A percentile compares a stretch with the other conserved stretches of the same genome.
phyloP scores from a whole-genome alignment of 179 eudicot genomes.

The Vitellaria paradoxa region DNA sequence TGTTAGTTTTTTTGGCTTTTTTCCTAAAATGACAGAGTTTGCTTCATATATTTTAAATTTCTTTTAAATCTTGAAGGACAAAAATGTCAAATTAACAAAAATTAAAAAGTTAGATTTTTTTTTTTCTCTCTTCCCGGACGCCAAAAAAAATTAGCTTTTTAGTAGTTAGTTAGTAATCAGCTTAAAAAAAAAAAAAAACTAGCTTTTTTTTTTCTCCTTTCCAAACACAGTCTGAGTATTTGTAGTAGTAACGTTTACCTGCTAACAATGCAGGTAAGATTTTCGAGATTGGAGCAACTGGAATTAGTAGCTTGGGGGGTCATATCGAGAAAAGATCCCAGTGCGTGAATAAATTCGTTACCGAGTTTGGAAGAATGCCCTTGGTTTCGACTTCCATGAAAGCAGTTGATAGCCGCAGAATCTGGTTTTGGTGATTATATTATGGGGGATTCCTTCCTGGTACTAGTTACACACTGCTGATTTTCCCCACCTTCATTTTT shows the following conservation, averaged over 20 bases:
- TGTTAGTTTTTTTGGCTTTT: no score
- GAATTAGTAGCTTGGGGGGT: conserved; percentile 93
- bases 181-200: no score
- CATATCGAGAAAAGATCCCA: conserved; percentile 62
- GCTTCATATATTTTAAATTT: no score
- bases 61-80: no score
- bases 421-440: conserved; percentile 84
- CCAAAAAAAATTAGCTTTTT: no score
- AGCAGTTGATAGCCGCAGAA: conserved; percentile 69
- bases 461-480: neutral
- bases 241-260: neutral
- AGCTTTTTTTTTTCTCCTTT: no score
- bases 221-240: no score
- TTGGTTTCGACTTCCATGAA: conserved; percentile 77
- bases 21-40: no score
- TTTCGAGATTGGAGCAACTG: conserved; percentile 83
- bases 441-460: neutral
- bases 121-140: no score
- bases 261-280: conserved; percentile 55
- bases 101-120: no score
- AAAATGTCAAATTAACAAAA: no score
- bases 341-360: conserved; percentile 69
- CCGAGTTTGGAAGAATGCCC: conserved; percentile 75
- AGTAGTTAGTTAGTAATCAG: no score
- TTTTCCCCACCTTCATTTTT: conserved; percentile 2